Evolutionary conservation across 2,329 filamentous ascomycete species (phyloP), one percentile per base, ranked within the genome.

Genomic region (Emergomyces pasteurianus): DNA sequence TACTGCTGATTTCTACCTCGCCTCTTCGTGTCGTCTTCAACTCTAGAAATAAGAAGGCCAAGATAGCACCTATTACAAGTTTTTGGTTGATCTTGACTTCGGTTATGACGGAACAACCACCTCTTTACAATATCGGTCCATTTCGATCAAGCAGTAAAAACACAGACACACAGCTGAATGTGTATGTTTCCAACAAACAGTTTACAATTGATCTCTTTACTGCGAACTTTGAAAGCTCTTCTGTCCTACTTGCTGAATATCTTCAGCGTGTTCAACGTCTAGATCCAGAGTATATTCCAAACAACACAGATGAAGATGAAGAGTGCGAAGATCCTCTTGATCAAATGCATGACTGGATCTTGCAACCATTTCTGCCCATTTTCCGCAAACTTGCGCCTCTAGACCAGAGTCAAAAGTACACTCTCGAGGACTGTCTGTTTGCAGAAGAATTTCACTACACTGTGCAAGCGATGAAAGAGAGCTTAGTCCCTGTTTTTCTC

Each of bases 271-370:
- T 65, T 21, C 16, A 63, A 46, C 59, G 43, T 62, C 59, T 21
- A 56, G 59, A 65, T 36, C 61, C 63, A 58, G 57, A 63, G 12
- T 64, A 60, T 59, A 59, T 64, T 12, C 61, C 63, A 0, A 42
- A 61, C 23, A 42, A 21, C 4, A 58, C 18, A 23, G 57, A 59
- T 5, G 56, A 62, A 42, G 47, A 61, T 38, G 60, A 57, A 58
- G 57, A 60, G 6, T 64, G 61, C 26, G 59, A 64, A 46, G 63
- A 64, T 42, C 57, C 62, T 21, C 62, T 65, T 46, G 60, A 65
- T 46, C 46, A 62, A 55, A 60, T 63, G 43, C 58, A 60, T 3
- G 49, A 63, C 38, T 64, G 62, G 59, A 52, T 61, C 38, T 55
- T 65, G 50, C 34, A 61, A 59, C 52, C 60, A 47, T 65, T 65